Evolutionary conservation across 2,329 filamentous ascomycete species (phyloP), one percentile per base, ranked within the genome.

Genomic region (Aurifilum marmelostoma): DNA sequence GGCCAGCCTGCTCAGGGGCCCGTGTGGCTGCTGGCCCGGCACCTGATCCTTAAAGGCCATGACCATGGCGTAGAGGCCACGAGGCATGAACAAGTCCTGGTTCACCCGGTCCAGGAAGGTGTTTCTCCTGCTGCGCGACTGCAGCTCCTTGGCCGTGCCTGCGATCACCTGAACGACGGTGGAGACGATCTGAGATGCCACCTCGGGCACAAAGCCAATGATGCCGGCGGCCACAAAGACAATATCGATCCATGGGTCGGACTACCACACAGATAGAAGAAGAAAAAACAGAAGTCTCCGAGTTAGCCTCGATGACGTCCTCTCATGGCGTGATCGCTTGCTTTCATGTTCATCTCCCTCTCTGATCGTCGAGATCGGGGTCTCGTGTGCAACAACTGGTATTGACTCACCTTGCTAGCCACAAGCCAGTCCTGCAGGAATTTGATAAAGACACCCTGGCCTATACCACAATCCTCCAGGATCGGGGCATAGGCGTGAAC

Each of bases 401-500:
- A 34, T 34, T 8, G 18, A 52, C 71, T 62, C 1, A 73, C 73
- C 63, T 71, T 66, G 69, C 73, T 73, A 58, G 71, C 73, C 21
- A 63, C 27, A 47, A 79, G 73, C 65, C 78, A 76, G 6, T 74
- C 76, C 32, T 80, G 74, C 24, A 81, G 69, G 65, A 82, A 82
- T 14, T 77, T 73, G 3, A 81, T 60, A 41, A 80, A 82, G 56
- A 75, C 77, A 12, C 71, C 71, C 66, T 81, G 75, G 63, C 75
- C 72, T 59, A 82, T 77, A 9, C 78, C 80, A 47, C 75, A 76
- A 6, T 77, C 73, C 2, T 71, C 70, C 7, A 81, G 73, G 2
- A 73, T 75, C 0, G 79, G 80, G 1, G 80, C 77, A 72, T 82
- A 82, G 2, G 80, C 80, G 1, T 75, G 75, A 63, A 81, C 74